phyloP scores from a whole-genome alignment of 192 early-diverging fungal genomes.

The Jimgerdemannia flammicorona region DNA sequence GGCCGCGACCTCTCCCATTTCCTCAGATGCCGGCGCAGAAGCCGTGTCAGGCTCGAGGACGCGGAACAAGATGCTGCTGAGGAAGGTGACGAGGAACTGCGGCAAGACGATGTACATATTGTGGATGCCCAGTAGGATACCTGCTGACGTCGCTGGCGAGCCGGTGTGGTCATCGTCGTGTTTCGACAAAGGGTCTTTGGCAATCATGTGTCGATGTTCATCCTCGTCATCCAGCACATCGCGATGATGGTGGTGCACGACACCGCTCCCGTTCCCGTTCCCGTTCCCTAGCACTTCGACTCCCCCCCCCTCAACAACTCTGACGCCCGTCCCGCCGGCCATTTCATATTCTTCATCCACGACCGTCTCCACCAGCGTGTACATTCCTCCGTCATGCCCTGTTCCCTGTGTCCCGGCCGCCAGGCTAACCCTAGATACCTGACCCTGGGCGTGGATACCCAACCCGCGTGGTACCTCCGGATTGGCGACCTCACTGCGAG shows the following conservation, averaged over 20 bases:
- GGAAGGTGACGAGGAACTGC: slow-evolving; percentile 83
- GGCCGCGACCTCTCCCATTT: slow-evolving; percentile 5
- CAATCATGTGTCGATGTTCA: background rate
- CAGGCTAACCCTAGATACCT: slow-evolving; percentile 17
- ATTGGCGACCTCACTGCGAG: slow-evolving; percentile 24
- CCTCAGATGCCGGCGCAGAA: background rate
- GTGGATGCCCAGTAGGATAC: slow-evolving; percentile 86
- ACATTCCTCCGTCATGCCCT: slow-evolving; percentile 16
- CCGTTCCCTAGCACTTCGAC: background rate
- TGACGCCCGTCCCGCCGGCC: background rate
- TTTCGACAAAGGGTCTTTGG: background rate
- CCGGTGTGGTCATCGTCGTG: background rate
- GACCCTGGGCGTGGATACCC: background rate
- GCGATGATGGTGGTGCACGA: too few species aligned
- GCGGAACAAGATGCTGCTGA: slow-evolving; percentile 81
- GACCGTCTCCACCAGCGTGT: slow-evolving; percentile 15
- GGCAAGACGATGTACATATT: slow-evolving; percentile 94
- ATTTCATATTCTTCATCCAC: background rate
- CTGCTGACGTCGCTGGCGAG: slow-evolving; percentile 44
- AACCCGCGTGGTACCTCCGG: background rate
- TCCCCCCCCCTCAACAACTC: background rate
- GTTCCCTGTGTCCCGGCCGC: slow-evolving; percentile 16
- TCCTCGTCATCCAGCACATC: background rate
- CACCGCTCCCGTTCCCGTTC: background rate
- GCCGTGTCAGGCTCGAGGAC: slow-evolving; percentile 47